Base-by-base conservation (phyloP, 2,329 filamentous ascomycete genomes). In the Helotiales sp. region DNA sequence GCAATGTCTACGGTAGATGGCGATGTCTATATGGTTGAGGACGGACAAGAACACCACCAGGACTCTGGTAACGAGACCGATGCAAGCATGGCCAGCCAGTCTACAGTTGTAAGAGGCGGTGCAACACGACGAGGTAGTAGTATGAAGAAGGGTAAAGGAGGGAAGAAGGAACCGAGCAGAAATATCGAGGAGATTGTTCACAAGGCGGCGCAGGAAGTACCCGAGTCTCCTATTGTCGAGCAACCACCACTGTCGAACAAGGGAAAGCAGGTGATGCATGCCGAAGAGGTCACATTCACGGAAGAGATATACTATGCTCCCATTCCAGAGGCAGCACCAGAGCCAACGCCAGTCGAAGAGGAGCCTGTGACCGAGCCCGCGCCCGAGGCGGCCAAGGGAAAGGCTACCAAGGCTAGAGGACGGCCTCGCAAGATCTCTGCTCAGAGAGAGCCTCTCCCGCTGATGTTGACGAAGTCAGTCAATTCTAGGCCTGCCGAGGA, bases 1-100 rank as follows among this genome's bases (percentile, higher is more conserved):
- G 54, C 48, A 4, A 40, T 65, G 31, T 61, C 66, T 48, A 44
- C 10, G 24, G 55, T 53, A 13, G 58, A 58, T 38, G 58, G 63
- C 6, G 57, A 61, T 47, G 27, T 47, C 33, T 53, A 56, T 10
- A 50, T 56, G 10, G n/a, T 19, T n/a, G 52, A 58, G 30, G 55
- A 48, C 15, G 40, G 54, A 17, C 33, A 49, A 9, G 58, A 72
- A 19, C 56, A 60, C 31, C 65, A 65, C 13, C 68, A 65, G 17
- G 66, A 72, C 15, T 68, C 67, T 33, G 71, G 67, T 9, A 61
- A 71, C 54, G 70, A 75, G 30, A 67, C 69, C 3, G 70, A 73
- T 56, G 65, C 58, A 30, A 71, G 67, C 52, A 68, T 68, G 29
- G 64, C 60, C 10, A 68, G 64, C 49, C 67, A 69, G 34, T 65